phyloP scores from a whole-genome alignment of 768 basidiomycete genomes.

The Suillus plorans region DNA sequence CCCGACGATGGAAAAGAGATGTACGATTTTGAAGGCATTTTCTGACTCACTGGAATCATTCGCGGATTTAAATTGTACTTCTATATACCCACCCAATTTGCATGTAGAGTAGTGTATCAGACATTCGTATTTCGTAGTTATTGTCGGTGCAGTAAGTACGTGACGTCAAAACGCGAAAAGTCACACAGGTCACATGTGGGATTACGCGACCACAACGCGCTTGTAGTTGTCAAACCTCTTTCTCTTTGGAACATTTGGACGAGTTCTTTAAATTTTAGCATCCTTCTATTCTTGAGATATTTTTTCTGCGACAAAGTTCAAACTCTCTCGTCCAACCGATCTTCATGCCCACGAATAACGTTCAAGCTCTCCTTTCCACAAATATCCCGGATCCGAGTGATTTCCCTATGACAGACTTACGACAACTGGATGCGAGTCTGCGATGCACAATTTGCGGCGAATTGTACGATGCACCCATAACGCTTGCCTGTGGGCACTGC shows the following conservation, averaged over 20 bases:
- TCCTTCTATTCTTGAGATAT: background rate
- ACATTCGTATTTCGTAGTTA: slow-evolving; percentile 10
- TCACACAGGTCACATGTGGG: slow-evolving; percentile 18
- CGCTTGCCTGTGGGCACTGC: slow-evolving; percentile 73
- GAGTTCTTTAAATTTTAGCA: background rate
- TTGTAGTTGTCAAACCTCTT: background rate
- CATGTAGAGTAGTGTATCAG: slow-evolving; percentile 21
- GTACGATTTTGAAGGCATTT: slow-evolving; percentile 44
- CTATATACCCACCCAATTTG: slow-evolving; percentile 13
- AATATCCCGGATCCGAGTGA: slow-evolving; percentile 66
- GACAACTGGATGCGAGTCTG: slow-evolving; percentile 60
- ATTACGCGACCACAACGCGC: slow-evolving; percentile 25
- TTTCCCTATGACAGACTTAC: slow-evolving; percentile 62
- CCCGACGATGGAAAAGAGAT: slow-evolving; percentile 38
- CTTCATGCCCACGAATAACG: slow-evolving; percentile 28
- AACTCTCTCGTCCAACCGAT: background rate
- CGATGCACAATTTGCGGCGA: slow-evolving; percentile 80
- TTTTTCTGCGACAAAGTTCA: background rate
- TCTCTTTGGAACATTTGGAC: slow-evolving; percentile 3
- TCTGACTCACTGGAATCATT: slow-evolving; percentile 18
- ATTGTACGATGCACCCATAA: slow-evolving; percentile 70
- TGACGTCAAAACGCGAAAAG: slow-evolving; percentile 10
- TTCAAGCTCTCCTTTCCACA: slow-evolving; percentile 29
- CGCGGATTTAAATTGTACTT: slow-evolving; percentile 8
- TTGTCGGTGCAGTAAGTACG: background rate